Base-by-base conservation (phyloP, 805 yeast genomes). In the Jamesozyma lodderae region DNA sequence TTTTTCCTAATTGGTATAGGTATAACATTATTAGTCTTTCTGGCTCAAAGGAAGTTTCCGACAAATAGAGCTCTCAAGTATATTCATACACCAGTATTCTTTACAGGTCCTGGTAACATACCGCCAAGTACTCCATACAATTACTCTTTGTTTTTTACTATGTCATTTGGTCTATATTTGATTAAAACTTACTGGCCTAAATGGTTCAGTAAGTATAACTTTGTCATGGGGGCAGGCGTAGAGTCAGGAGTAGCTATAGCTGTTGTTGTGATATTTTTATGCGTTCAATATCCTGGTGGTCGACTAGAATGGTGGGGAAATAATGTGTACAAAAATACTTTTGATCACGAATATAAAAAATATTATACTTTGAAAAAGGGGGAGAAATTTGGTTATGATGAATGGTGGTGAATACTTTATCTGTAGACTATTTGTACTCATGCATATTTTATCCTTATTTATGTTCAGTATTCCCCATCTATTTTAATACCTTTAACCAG, bases 41-140 rank as follows among this genome's bases (percentile, higher is more conserved):
- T n/a, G n/a, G n/a, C n/a, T n/a, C n/a, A n/a, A n/a, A 52, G 47
- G 42, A 45, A 38, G 34, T 45, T 43, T 34, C 68, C 66, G 18
- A 45, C 51, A 11, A 37, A 44, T 33, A 49, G 44, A 18, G 68
- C 43, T 39, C 40, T 55, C 27, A 60, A 60, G 19, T 63, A 66
- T 42, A 64, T 74, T 42, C 74, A 73, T 41, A 72, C 79, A 2
- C 84, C 87, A 0, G 77, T 79, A 9, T 78, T 84, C 38, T 70
- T 82, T 49, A 64, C 70, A 15, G 70, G 75, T 6, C 59, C 73
- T n/a, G 79, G 78, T 32, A 66, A 68, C 47, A 74, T 79, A 48
- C 88, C 90, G 13, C 88, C 90, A 30, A 80, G 83, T 27, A 77
- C 86, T 4, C 77, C 82, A 21, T 79, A 77, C 56, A 78, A 77